Conservation (phyloP, 192 early-diverging fungal genomes). For the Coemansia sp. region DNA sequence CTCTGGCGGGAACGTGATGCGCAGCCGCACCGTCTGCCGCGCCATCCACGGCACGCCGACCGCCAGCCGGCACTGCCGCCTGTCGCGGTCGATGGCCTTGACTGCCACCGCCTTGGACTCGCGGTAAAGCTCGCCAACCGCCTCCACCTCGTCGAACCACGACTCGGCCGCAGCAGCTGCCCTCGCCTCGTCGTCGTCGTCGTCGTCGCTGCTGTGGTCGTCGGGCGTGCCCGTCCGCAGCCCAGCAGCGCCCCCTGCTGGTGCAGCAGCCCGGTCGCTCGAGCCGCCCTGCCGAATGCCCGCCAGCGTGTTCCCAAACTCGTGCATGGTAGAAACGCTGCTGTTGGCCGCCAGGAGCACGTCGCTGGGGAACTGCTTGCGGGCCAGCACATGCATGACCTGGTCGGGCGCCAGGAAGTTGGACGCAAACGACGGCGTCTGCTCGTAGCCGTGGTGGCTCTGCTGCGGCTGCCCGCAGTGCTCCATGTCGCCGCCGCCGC, state of each 20-base stretch:
- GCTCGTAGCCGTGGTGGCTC: too few species aligned
- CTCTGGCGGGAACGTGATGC: conserved; percentile 26
- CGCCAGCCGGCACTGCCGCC: conserved; percentile 17
- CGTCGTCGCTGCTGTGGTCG: conserved; percentile 52
- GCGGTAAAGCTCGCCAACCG: conserved; percentile 16
- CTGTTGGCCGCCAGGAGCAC: conserved; percentile 21
- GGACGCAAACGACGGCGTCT: conserved; percentile 38
- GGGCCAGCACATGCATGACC: conserved; percentile 36
- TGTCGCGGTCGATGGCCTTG: neutral
- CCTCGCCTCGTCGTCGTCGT: conserved; percentile 18
- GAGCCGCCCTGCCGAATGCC: conserved; percentile 14
- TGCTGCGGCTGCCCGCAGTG: neutral
- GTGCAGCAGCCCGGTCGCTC: too few species aligned
- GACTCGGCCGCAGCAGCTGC: neutral
- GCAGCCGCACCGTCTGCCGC: conserved; percentile 22
- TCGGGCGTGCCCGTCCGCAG: conserved; percentile 23
- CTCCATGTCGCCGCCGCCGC: conserved; percentile 2
- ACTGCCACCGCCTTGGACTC: conserved; percentile 11
- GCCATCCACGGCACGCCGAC: conserved; percentile 41
- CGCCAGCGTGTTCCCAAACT: conserved; percentile 22
- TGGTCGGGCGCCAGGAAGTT: conserved; percentile 46
- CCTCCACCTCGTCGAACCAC: conserved; percentile 22
- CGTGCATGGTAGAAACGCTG: conserved; percentile 21
- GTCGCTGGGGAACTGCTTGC: conserved; percentile 20
- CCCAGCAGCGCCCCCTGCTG: neutral